Base-by-base conservation (phyloP, 2,329 filamentous ascomycete species). In the Berkeleyomyces basicola region DNA sequence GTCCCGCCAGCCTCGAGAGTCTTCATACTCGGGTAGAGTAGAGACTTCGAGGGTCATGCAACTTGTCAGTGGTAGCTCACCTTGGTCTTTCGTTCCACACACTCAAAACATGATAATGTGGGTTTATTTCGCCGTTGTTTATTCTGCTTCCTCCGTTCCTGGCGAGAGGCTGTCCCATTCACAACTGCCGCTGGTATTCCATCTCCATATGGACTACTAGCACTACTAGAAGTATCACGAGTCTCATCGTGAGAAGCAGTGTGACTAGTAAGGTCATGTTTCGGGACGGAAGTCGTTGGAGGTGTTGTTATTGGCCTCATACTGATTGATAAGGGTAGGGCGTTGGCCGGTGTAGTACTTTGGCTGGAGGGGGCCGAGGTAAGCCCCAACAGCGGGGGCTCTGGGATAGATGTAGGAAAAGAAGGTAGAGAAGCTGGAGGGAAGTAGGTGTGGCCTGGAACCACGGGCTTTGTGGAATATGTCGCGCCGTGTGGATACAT, bases 121-220 rank as follows among this genome's bases (percentile, higher is more conserved):
- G 88, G 88, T 72, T 92, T 92, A 74, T 92, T 92, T 58, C 88
- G 82, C 75, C 87, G 90, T 74, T 91, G 87, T 74, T 87, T 89
- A 76, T 87, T 88, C 71, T 75, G 79, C 9, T 60, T 59, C 31
- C 62, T 63, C 31, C 60, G 46, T 7, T 62, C 47, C 7, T 65
- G 60, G 3, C 53, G 23, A 11, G 60, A 46, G 9, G 46, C 57
- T 2, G 55, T 44, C 0, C 58, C 46, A 7, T 60, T 61, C 23
- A 23, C 23, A 23, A 23, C 23, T 49, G 60, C 63, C 39, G 47
- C 43, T 10, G 58, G n/a, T 10, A 39, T 37, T 33, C 51, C 63
- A 59, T 62, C 58, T 14, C 59, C 63, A 44, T 62, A 64, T 7
- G 59, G 63, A 33, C 63, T 64, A 43, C 58, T 58, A 23, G 62